Evolutionary conservation across 2,329 filamentous ascomycete species (phyloP), one percentile per base, ranked within the genome.

Genomic region (Alternaria triticimaculans): DNA sequence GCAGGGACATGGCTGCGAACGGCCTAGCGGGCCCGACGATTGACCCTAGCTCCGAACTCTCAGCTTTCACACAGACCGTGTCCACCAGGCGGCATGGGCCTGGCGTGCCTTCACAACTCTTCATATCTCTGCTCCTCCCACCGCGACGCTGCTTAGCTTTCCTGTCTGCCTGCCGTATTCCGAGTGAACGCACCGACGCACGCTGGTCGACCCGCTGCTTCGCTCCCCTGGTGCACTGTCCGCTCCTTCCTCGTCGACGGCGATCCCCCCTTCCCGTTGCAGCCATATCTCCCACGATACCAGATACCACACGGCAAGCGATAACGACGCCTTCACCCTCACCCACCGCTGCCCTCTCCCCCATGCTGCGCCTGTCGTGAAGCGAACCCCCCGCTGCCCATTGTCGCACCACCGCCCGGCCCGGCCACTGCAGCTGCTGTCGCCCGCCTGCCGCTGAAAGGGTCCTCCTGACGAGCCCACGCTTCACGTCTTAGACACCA

Each of bases 11-110:
- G 20, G 46, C 51, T 59, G 60, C 49, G 60, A 63, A 54, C 55
- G 56, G 67, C 26, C 55, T 69, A 69, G 68, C 62, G 64, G 23
- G 30, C 28, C 58, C 63, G 55, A 50, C 57, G 49, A 43, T 54
- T 58, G 59, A 48, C 56, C 56, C 48, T 54, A 60, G 65, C 37
- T 55, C 57, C 64, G 64, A 60, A 64, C 63, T 58, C 63, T 58
- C 64, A 64, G 57, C 62, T 62, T 61, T 49, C 45, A 69, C 70
- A 70, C 69, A 69, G 64, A 65, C 67, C 69, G 66, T 60, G 57
- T 58, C 63, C 58, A 62, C 58, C 63, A 51, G 49, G 20, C 28
- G 49, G 28, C 26, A 51, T 51, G 48, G 25, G 18, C 48, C 28
- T 51, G 49, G 49, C 18, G 49, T n/a, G 49, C 56, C 59, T 59